phyloP scores from a whole-genome alignment of 371 early-diverging fungal species.

The Encephalitozoon intestinalis region DNA sequence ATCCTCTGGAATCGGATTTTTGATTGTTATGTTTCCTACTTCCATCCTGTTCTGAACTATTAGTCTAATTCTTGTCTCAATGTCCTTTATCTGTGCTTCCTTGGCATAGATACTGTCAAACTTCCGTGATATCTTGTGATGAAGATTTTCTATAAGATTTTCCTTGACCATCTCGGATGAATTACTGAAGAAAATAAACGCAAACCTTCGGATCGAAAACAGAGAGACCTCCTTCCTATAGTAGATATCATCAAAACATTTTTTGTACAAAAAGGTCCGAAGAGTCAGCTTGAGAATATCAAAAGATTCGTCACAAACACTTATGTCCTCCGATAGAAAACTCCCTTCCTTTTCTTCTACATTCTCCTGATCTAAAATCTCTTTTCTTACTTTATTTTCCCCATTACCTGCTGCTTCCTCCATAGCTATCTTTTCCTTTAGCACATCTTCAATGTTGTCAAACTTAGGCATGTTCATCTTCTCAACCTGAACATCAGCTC shows the following conservation, averaged over 20 bases:
- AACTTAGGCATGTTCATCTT: conserved; percentile 49
- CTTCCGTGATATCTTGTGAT: conserved; percentile 64
- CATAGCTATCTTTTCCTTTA: neutral
- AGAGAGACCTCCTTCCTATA: conserved; percentile 20
- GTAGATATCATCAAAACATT: conserved; percentile 43
- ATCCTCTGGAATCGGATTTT: conserved; percentile 60
- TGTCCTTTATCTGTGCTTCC: conserved; percentile 71
- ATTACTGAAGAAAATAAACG: conserved; percentile 20
- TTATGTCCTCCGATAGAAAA: neutral
- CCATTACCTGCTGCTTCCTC: neutral
- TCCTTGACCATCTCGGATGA: conserved; percentile 62
- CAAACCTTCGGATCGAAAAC: conserved; percentile 25
- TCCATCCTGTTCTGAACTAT: conserved; percentile 86
- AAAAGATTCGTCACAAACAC: neutral
- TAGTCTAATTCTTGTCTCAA: conserved; percentile 86
- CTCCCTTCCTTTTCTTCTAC: neutral
- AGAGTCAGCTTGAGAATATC: conserved; percentile 11
- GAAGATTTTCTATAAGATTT: conserved; percentile 42
- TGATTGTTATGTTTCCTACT: conserved; percentile 68
- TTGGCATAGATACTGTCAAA: conserved; percentile 72
- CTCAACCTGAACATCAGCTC: conserved; percentile 52
- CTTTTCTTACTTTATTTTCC: neutral
- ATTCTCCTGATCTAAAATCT: neutral
- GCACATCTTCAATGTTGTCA: conserved; percentile 33
- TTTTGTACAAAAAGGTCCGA: conserved; percentile 22